Evolutionary conservation across 768 basidiomycete genomes (phyloP).

Genomic region (Hericium rajendrae): DNA sequence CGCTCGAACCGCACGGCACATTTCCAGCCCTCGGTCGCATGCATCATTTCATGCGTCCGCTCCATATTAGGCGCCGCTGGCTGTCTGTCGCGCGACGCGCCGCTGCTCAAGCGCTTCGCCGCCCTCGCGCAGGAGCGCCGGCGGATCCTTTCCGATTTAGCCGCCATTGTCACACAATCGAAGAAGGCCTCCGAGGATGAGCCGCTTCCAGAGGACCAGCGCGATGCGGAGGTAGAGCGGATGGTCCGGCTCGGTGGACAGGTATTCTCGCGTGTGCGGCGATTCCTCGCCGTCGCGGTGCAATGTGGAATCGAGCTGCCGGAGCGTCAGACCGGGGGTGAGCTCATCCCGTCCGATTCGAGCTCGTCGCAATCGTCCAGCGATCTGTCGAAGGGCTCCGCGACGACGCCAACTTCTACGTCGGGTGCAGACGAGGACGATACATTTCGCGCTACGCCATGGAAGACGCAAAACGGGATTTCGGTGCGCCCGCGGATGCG

Average conservation of each 20-base stretch:
- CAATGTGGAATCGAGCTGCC: constrained; percentile 69
- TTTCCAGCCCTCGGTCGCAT: constrained; percentile 90
- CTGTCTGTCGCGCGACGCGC: constrained; percentile 76
- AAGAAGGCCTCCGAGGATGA: constrained; percentile 50
- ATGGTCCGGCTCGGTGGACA: constrained; percentile 79
- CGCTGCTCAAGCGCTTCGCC: constrained; percentile 55
- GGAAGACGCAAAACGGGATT: constrained; percentile 12
- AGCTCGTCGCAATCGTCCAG: constrained; percentile 9
- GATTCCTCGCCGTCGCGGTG: constrained; percentile 67
- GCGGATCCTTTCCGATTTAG: constrained; percentile 70
- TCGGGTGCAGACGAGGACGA: constrained; percentile 9
- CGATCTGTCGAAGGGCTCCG: not conserved
- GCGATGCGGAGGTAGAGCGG: constrained; percentile 49
- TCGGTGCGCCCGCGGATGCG: constrained; percentile 3
- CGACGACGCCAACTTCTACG: not conserved
- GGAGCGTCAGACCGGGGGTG: constrained; percentile 10
- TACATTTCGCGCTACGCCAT: constrained; percentile 3
- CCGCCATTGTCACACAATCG: constrained; percentile 73
- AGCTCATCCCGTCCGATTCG: constrained; percentile 10
- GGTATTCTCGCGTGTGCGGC: constrained; percentile 71
- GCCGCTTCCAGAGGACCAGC: constrained; percentile 35
- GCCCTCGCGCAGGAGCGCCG: constrained; percentile 70
- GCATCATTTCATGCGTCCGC: constrained; percentile 89
- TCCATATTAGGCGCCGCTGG: constrained; percentile 76
- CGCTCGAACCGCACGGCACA: constrained; percentile 67